Percentiles rank a stretch among this genome's conserved stretches.
Evolutionary conservation across 2,329 filamentous ascomycete species (phyloP).

Genomic region (Dryadomyces sulphureus): DNA sequence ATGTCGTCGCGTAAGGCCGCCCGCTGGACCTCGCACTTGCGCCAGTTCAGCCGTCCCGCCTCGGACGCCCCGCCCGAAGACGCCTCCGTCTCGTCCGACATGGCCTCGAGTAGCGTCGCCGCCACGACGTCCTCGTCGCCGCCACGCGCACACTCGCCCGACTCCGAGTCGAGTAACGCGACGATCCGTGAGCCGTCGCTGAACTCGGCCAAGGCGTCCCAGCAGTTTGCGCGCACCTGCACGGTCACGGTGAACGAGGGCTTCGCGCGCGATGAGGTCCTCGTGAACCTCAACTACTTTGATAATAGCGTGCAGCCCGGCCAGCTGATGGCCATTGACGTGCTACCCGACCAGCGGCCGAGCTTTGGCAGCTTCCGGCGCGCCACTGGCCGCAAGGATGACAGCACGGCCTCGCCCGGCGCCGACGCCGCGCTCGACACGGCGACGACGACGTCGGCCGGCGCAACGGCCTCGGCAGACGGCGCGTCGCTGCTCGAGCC

Average conservation of each 20-base stretch:
- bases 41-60: conserved; percentile 34
- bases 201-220: conserved; percentile 9
- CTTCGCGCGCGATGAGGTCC: conserved; percentile 62
- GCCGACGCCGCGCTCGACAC: background rate
- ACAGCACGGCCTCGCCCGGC: conserved; percentile 2
- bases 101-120: background rate
- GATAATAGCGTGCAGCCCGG: conserved; percentile 48
- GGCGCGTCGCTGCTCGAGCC: conserved; percentile 6
- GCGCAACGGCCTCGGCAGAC: conserved; percentile 7
- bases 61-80: conserved; percentile 18
- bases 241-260: conserved; percentile 53
- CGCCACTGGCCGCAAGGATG: conserved; percentile 12
- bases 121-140: conserved; percentile 13
- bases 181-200: conserved; percentile 22
- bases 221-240: conserved; percentile 30
- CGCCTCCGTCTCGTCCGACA: background rate
- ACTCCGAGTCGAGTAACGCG: conserved; percentile 34
- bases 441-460: background rate
- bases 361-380: conserved; percentile 5
- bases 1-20: conserved; percentile 29
- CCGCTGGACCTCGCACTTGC: conserved; percentile 37
- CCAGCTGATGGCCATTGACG: conserved; percentile 57
- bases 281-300: conserved; percentile 62
- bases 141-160: conserved; percentile 26
- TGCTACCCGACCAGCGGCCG: conserved; percentile 27